These are phyloP conservation scores for Blastobotrys malaysiensis DNA, from an alignment of 1,139 yeast genomes.

Conservation along the genomic window DNA sequence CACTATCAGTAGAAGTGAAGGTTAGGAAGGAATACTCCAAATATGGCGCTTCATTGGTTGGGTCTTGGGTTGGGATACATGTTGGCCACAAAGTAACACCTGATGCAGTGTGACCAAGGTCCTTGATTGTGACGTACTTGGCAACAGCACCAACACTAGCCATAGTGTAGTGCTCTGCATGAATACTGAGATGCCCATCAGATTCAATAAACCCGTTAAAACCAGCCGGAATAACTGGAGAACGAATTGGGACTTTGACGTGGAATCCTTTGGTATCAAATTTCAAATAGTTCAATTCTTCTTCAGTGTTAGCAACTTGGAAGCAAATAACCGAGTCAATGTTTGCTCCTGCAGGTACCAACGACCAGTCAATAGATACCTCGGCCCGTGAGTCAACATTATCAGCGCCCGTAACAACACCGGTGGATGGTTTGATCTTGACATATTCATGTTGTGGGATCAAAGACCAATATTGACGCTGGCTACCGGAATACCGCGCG, in stretches of 20 bases:
- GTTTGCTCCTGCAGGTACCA: background rate
- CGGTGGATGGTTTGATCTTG: background rate
- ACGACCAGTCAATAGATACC: background rate
- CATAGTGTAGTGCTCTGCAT: conserved; percentile 12
- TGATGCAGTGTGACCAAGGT: conserved; percentile 16
- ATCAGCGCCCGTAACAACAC: background rate
- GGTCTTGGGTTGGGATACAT: conserved; percentile 10
- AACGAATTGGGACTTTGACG: conserved; percentile 11
- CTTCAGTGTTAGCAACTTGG: background rate
- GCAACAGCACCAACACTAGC: conserved; percentile 9
- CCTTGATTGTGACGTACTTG: conserved; percentile 12
- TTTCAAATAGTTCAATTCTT: background rate
- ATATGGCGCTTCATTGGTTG: conserved; percentile 12
- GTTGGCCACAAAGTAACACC: conserved; percentile 21
- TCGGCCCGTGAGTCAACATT: background rate
- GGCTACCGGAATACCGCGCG: conserved; percentile 10
- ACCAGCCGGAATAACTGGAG: conserved; percentile 12
- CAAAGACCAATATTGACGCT: background rate
- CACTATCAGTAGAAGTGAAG: conserved; percentile 8
- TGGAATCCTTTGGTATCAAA: conserved; percentile 2
- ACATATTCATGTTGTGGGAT: background rate
- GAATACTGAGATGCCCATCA: conserved; percentile 17
- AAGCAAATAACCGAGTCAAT: background rate
- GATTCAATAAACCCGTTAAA: conserved; percentile 20
- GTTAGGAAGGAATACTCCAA: conserved; percentile 14